A percentile compares a stretch with the other conserved stretches of the same genome.
Evolutionary conservation across 2,329 filamentous ascomycete genomes (phyloP).

Genomic region (Sordariomycetes sp.): DNA sequence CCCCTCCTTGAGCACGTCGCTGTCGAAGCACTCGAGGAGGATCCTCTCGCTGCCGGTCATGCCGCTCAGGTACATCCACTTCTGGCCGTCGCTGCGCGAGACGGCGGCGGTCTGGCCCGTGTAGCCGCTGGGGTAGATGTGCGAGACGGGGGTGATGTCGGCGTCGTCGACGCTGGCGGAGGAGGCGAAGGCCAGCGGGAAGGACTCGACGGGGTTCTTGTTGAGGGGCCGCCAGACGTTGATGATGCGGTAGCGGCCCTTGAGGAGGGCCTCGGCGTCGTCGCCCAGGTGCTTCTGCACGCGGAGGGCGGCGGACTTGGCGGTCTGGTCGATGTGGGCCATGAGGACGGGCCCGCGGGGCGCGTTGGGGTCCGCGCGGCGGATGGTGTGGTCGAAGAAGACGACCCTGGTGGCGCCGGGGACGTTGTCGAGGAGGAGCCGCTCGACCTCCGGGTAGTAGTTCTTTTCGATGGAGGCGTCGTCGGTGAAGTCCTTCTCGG

Average conservation of each 20-base stretch:
- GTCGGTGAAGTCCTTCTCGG: constrained; percentile 52
- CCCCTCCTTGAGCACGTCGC: constrained; percentile 38
- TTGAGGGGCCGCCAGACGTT: constrained; percentile 73
- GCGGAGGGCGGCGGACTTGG: constrained; percentile 51
- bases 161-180: constrained; percentile 47
- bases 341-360: constrained; percentile 57
- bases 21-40: constrained; percentile 71
- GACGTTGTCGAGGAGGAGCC: constrained; percentile 55
- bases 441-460: constrained; percentile 81
- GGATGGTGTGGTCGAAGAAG: constrained; percentile 83
- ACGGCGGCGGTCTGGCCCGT: constrained; percentile 67
- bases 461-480: constrained; percentile 56
- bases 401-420: constrained; percentile 56
- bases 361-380: constrained; percentile 49
- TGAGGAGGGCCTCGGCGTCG: constrained; percentile 56
- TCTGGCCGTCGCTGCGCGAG: constrained; percentile 45
- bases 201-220: constrained; percentile 49
- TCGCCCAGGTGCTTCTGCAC: constrained; percentile 56
- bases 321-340: constrained; percentile 79
- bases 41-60: constrained; percentile 66
- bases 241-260: constrained; percentile 67
- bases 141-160: constrained; percentile 63
- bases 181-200: constrained; percentile 59
- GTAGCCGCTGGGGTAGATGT: constrained; percentile 58
- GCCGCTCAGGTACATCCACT: constrained; percentile 73